These are phyloP conservation scores for Cryphonectria radicalis DNA, from an alignment of 2,329 filamentous ascomycete species.

Conservation along the genomic window DNA sequence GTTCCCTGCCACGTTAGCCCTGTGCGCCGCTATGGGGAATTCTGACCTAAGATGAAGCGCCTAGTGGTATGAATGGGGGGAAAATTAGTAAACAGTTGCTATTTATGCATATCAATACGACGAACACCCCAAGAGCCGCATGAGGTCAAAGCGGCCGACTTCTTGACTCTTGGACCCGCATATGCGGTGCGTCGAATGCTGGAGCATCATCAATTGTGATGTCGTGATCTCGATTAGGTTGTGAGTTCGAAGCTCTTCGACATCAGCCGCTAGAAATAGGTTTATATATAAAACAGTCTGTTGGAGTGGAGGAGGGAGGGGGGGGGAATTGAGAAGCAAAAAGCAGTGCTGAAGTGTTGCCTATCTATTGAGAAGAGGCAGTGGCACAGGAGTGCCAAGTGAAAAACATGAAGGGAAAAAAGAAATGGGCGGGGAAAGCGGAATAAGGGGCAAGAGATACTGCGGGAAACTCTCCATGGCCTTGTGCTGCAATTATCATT, in stretches of 20 bases:
- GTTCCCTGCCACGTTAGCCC: neutral
- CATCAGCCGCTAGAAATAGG: neutral
- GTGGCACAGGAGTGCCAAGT: neutral
- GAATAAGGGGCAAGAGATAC: neutral
- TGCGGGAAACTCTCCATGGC: neutral
- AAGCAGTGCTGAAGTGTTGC: neutral
- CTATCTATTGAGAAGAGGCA: no score
- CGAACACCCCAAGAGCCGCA: neutral
- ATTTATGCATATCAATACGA: neutral
- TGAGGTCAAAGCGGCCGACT: neutral
- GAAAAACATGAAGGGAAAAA: neutral
- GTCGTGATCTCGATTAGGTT: neutral
- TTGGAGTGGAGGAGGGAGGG: no score
- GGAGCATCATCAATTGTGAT: neutral
- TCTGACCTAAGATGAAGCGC: neutral
- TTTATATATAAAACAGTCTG: neutral
- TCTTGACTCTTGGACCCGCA: neutral
- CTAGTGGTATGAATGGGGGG: neutral
- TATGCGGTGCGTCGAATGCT: neutral
- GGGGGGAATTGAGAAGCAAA: neutral
- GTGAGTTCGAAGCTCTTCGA: neutral
- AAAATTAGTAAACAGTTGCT: neutral
- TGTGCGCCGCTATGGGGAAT: neutral
- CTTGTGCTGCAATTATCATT: neutral
- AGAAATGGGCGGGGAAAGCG: neutral